These are phyloP conservation scores for Boechera retrofracta DNA, from an alignment of 345 rosid species.

Conservation along the genomic window DNA sequence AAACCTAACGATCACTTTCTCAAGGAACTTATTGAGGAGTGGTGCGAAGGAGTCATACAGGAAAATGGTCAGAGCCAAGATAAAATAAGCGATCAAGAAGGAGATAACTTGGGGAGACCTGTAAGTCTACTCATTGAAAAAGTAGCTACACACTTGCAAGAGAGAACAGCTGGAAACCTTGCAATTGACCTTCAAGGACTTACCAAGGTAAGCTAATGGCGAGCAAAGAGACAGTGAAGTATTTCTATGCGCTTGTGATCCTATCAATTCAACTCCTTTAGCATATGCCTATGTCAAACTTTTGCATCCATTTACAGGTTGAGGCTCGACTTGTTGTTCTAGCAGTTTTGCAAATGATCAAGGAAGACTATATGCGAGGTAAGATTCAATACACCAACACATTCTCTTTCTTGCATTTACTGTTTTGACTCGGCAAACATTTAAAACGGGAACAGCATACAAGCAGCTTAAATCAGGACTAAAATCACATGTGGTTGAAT, in stretches of 20 bases:
- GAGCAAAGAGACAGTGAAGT: conserved; percentile 2
- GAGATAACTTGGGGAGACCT: conserved; percentile 53
- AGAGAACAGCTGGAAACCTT: conserved; percentile 56
- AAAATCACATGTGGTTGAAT: conserved; percentile 7
- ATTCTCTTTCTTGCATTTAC: conserved; percentile 1
- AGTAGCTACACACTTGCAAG: conserved; percentile 74
- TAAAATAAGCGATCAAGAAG: conserved; percentile 46
- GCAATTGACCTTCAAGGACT: conserved; percentile 83
- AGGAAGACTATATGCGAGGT: conserved; percentile 77
- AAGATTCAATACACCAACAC: conserved; percentile 15
- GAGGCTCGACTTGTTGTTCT: conserved; percentile 93
- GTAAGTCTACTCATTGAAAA: conserved; percentile 75
- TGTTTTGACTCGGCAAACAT: neutral
- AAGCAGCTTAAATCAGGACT: neutral
- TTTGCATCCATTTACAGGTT: conserved; percentile 59
- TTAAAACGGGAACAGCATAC: conserved; percentile 7
- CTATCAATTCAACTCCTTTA: conserved; percentile 29
- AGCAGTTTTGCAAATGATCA: conserved; percentile 87
- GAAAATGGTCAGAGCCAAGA: conserved; percentile 49
- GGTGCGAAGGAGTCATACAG: conserved; percentile 95
- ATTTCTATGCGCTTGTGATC: conserved; percentile 14
- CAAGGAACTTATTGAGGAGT: conserved; percentile 84
- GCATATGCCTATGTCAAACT: conserved; percentile 22
- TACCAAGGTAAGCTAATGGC: conserved; percentile 58
- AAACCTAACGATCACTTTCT: conserved; percentile 81